phyloP scores from a whole-genome alignment of 306 rosid genomes.

The Chamaecrista fasciculata region DNA sequence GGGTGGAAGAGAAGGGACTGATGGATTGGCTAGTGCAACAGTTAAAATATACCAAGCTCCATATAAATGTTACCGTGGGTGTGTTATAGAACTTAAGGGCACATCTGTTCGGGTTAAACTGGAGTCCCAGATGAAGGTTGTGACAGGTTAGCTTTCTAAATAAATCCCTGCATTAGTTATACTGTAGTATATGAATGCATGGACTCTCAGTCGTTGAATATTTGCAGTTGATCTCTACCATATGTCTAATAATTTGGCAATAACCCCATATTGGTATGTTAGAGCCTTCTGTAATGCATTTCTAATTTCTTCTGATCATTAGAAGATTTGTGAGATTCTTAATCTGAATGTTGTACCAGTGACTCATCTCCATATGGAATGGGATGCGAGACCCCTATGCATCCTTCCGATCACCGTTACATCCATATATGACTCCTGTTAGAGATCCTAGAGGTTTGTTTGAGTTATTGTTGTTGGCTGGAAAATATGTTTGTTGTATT shows the following conservation, averaged over 20 bases:
- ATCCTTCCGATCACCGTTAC: conserved; percentile 98
- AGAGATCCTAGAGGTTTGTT: conserved; percentile 91
- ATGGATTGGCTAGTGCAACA: conserved; percentile 74
- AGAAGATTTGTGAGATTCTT: conserved; percentile 11
- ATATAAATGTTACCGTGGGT: conserved; percentile 92
- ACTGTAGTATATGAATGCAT: conserved; percentile 16
- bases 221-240: conserved; percentile 83
- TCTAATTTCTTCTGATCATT: conserved; percentile 11
- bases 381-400: conserved; percentile 99
- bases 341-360: conserved; percentile 42
- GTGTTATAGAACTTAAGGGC: conserved; percentile 86
- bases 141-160: conserved; percentile 64
- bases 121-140: conserved; percentile 97
- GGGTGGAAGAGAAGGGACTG: conserved; percentile 95
- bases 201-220: conserved; percentile 30
- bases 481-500: background rate
- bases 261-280: conserved; percentile 92
- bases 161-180: background rate
- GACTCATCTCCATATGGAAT: conserved; percentile 76
- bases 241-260: conserved; percentile 78
- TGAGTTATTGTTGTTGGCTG: conserved; percentile 21
- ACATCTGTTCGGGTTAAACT: conserved; percentile 78
- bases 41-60: conserved; percentile 88
- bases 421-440: conserved; percentile 97
- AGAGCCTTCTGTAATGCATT: conserved; percentile 20